A percentile compares a stretch with the other conserved stretches of the same genome.
phyloP scores from a whole-genome alignment of 805 yeast genomes.

The Cyberlindnera sargentensis region DNA sequence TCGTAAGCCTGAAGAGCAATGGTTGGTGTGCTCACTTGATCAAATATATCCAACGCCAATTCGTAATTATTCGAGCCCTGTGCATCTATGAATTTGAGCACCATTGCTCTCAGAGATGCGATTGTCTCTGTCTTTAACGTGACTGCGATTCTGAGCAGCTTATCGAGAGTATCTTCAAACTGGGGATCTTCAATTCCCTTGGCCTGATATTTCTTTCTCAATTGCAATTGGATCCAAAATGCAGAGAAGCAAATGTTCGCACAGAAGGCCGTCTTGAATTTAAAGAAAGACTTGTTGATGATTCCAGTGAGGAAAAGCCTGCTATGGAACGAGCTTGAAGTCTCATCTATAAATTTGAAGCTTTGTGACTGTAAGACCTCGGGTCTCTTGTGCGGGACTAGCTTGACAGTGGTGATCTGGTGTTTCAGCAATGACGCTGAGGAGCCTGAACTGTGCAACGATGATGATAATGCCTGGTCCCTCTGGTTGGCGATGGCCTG shows the following conservation, averaged over 20 bases:
- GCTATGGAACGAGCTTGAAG: background rate
- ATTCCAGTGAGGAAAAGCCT: constrained; percentile 10
- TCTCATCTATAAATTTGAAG: constrained; percentile 9
- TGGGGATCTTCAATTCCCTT: constrained; percentile 1
- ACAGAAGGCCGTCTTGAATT: constrained; percentile 3
- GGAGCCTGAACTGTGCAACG: background rate
- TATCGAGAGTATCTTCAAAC: constrained; percentile 1
- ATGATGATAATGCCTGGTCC: constrained; percentile 3
- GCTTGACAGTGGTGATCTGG: background rate
- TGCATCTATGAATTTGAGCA: constrained; percentile 9
- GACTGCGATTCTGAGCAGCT: constrained; percentile 1
- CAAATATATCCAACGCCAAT: constrained; percentile 4
- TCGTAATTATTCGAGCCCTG: constrained; percentile 5
- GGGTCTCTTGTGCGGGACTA: constrained; percentile 10
- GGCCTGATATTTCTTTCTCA: constrained; percentile 9
- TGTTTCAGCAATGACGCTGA: background rate
- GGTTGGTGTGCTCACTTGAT: constrained; percentile 8
- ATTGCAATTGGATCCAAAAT: constrained; percentile 15
- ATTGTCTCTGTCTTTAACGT: constrained; percentile 7
- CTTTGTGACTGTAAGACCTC: constrained; percentile 9
- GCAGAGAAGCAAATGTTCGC: constrained; percentile 7
- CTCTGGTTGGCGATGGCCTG: background rate
- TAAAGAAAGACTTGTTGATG: constrained; percentile 8
- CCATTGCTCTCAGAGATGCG: constrained; percentile 5
- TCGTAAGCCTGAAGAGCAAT: constrained; percentile 14